phyloP scores from a whole-genome alignment of 345 rosid species.

The Murraya koenigii region DNA sequence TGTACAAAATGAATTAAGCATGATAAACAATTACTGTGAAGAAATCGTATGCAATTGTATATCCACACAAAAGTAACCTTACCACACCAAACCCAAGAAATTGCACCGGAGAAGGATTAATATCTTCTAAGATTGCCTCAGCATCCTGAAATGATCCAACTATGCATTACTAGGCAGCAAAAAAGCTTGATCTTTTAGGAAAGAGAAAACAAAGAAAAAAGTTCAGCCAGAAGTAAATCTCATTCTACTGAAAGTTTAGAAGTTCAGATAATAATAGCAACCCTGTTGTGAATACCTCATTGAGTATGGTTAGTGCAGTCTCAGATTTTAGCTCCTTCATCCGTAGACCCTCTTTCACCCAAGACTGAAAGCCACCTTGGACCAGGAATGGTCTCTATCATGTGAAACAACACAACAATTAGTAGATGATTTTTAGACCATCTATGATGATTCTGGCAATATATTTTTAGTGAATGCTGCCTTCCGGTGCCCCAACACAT shows the following conservation, averaged over 20 bases:
- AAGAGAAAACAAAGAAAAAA: not conserved
- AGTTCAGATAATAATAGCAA: slow-evolving; percentile 1
- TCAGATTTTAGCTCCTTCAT: slow-evolving; percentile 81
- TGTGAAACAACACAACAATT: slow-evolving; percentile 16
- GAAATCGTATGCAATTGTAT: not conserved
- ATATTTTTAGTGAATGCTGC: not conserved
- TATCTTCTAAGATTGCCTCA: slow-evolving; percentile 81
- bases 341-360: slow-evolving; percentile 75
- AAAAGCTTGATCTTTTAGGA: not conserved
- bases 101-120: slow-evolving; percentile 78
- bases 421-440: slow-evolving; percentile 6
- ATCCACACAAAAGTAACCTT: slow-evolving; percentile 26
- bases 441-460: not conserved
- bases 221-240: not conserved
- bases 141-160: slow-evolving; percentile 58
- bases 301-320: slow-evolving; percentile 71
- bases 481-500: not conserved
- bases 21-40: not conserved
- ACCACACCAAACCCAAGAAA: slow-evolving; percentile 70
- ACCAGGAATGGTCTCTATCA: slow-evolving; percentile 74
- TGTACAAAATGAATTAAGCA: not conserved
- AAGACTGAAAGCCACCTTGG: slow-evolving; percentile 84
- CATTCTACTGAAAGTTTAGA: not conserved
- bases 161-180: not conserved
- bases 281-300: slow-evolving; percentile 49